These are phyloP conservation scores for Aspergillus texensis DNA, from an alignment of 2,329 filamentous ascomycete species.

Conservation along the genomic window DNA sequence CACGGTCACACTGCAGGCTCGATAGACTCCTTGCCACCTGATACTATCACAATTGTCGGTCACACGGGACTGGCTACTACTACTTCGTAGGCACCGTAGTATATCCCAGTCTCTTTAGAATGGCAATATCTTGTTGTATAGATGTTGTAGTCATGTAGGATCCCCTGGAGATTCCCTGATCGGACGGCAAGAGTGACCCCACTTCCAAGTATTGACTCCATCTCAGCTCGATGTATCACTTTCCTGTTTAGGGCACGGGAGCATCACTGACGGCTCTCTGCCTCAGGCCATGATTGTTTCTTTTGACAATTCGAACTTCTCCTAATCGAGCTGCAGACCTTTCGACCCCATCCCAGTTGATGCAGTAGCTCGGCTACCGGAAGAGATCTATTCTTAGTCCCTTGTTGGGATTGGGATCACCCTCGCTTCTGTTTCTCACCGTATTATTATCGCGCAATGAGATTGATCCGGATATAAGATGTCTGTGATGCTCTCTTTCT, in stretches of 20 bases:
- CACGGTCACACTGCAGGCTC: background rate
- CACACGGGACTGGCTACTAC: constrained; percentile 6
- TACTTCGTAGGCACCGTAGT: background rate
- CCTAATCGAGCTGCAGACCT: background rate
- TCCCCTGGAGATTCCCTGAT: background rate
- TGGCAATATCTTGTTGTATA: background rate
- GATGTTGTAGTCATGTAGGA: background rate
- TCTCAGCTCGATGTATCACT: background rate
- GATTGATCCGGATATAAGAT: background rate
- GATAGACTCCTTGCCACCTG: constrained; percentile 17
- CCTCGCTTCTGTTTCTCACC: background rate
- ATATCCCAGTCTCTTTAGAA: background rate
- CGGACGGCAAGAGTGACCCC: background rate
- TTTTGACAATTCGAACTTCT: background rate
- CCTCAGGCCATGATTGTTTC: background rate
- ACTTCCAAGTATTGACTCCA: background rate
- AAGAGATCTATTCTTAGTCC: background rate
- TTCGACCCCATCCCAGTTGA: background rate
- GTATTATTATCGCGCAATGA: background rate
- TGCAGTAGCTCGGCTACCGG: background rate
- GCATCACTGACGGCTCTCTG: background rate
- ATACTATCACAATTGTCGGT: constrained; percentile 22
- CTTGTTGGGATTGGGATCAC: background rate
- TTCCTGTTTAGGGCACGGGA: background rate
- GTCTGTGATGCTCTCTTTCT: background rate